A percentile compares a stretch with the other conserved stretches of the same genome.
phyloP scores from a whole-genome alignment of 1,284 basidiomycete species.

The Stygiomarasmius scandens region DNA sequence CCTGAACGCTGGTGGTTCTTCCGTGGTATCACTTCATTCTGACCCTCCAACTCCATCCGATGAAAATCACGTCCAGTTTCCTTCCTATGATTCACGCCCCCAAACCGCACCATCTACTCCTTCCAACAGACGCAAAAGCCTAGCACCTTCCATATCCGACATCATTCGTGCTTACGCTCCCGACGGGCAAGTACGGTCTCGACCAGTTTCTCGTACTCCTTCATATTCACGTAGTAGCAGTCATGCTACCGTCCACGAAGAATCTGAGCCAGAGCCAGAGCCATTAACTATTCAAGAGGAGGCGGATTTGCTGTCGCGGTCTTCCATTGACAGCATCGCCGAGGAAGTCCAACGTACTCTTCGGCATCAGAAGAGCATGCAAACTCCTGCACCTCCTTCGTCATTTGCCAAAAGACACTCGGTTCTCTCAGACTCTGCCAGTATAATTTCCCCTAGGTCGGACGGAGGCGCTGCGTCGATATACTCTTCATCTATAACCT shows the following conservation, averaged over 20 bases:
- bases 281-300: conserved; percentile 56
- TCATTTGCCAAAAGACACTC: conserved; percentile 52
- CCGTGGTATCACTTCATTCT: conserved; percentile 19
- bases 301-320: conserved; percentile 65
- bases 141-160: conserved; percentile 80
- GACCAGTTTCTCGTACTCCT: conserved; percentile 44
- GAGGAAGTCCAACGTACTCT: conserved; percentile 76
- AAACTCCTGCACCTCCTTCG: conserved; percentile 43
- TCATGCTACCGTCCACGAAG: conserved; percentile 50
- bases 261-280: conserved; percentile 54
- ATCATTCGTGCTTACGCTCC: conserved; percentile 78
- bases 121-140: conserved; percentile 32
- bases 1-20: conserved; percentile 34
- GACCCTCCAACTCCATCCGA: conserved; percentile 17
- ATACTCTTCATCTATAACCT: conserved; percentile 49
- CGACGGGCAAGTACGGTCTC: conserved; percentile 47
- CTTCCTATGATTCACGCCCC: conserved; percentile 7
- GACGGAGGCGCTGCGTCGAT: conserved; percentile 50
- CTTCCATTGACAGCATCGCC: conserved; percentile 82
- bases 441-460: conserved; percentile 53
- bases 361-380: conserved; percentile 56
- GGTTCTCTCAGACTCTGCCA: conserved; percentile 49
- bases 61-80: conserved; percentile 18
- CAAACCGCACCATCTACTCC: conserved; percentile 20
- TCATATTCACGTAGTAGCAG: conserved; percentile 51